A percentile compares a stretch with the other conserved stretches of the same genome.
These are phyloP conservation scores for Calonectria honghensis DNA, from an alignment of 2,329 filamentous ascomycete species.

Conservation along the genomic window DNA sequence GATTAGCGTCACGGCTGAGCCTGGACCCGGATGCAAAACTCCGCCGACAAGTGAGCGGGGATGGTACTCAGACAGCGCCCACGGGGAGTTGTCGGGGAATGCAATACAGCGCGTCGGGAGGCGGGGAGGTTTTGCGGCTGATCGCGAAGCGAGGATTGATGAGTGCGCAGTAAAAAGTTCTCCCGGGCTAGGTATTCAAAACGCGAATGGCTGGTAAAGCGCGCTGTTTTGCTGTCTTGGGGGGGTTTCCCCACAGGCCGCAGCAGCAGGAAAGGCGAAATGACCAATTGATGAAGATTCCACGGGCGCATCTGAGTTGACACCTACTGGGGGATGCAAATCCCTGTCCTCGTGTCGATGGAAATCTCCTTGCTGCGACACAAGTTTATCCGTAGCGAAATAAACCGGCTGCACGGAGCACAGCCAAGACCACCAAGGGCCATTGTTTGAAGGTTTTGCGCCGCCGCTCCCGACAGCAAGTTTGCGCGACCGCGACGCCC, in stretches of 20 bases:
- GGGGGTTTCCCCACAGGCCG: not conserved
- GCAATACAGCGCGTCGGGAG: not conserved
- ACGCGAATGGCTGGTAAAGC: not conserved
- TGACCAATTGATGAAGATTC: not conserved
- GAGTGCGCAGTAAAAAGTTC: too few relatives aligned
- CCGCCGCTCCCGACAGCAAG: not conserved
- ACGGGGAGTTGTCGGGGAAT: not conserved
- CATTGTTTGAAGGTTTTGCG: slow-evolving; percentile 8
- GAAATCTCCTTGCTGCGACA: not conserved
- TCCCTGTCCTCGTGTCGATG: not conserved
- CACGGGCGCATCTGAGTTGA: not conserved
- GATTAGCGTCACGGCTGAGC: not conserved
- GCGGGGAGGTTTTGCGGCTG: not conserved
- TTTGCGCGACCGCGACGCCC: not conserved
- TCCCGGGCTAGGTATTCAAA: not conserved
- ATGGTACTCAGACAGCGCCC: too few relatives aligned
- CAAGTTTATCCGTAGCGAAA: not conserved
- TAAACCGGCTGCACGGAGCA: slow-evolving; percentile 11
- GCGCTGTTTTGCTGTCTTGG: not conserved
- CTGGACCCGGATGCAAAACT: not conserved
- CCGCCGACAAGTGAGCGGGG: not conserved
- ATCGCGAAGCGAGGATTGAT: not conserved
- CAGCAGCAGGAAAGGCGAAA: not conserved
- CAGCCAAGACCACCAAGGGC: not conserved
- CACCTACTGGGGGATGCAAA: not conserved